Evolutionary conservation across 2,329 filamentous ascomycete genomes (phyloP), one percentile per base, ranked within the genome.

Genomic region (Phialophora expanda): DNA sequence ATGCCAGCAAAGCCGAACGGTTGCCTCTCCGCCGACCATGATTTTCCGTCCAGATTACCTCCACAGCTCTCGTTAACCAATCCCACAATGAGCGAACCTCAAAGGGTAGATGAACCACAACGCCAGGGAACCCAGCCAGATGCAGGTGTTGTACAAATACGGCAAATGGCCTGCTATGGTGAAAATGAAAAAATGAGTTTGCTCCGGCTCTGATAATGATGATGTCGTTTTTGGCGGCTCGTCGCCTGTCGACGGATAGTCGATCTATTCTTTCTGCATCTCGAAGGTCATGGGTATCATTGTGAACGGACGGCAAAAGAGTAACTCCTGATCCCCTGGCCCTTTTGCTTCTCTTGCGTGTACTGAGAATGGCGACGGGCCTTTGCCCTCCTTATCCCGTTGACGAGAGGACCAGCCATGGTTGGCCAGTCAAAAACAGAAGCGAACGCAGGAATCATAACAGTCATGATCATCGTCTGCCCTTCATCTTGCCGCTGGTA

Each of bases 401-500:
- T 58, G 38, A 66, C 41, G 26, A 6, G 30, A 51, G 59, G 24
- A 46, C 24, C 32, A 30, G 54, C 55, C 59, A 14, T 53, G 59
- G 50, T 34, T 61, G 44, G 38, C 41, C 14, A 56, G 26, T 44
- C 48, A 61, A n/a, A 54, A 50, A 54, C 58, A 56, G 56, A 46
- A 24, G 28, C 53, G 28, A 55, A 65, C 56, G 57, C 58, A 50
- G 30, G 55, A 57, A 56, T 65, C 55, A 53, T 66, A 46, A 57
- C 38, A 54, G 60, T 60, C 26, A 51, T 38, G 53, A 51, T 71
- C 65, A 73, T 69, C 68, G 66, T 66, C 62, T 67, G 48, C 64
- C 64, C 46, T 71, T 73, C 60, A 63, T 66, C 51, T 66, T 66
- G 34, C 61, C 63, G 56, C 64, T 69, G 14, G 66, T 68, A 56